Percentiles rank a stretch among this genome's conserved stretches.
phyloP scores from a whole-genome alignment of 352 stramenopile genomes.

The Salisapilia sapeloensis region DNA sequence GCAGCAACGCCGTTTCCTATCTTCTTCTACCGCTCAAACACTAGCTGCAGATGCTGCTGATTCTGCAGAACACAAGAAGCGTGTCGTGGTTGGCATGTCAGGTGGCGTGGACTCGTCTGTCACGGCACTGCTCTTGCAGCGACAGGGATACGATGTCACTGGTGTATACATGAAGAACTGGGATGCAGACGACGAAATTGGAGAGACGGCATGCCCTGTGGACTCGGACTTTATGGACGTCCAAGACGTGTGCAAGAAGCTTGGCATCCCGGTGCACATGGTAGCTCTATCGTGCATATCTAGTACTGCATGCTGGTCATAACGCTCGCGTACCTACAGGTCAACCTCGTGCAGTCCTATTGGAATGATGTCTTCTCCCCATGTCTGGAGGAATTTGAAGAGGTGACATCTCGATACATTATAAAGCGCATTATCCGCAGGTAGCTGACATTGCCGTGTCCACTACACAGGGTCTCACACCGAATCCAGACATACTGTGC shows the following conservation, averaged over 20 bases:
- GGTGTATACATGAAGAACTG: constrained; percentile 99
- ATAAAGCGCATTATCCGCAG: background rate
- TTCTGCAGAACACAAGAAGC: constrained; percentile 14
- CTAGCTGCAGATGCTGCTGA: constrained; percentile 2
- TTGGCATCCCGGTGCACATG: constrained; percentile 82
- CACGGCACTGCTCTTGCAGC: constrained; percentile 80
- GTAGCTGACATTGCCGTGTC: background rate
- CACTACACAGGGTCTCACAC: constrained; percentile 45
- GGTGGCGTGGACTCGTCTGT: constrained; percentile 98
- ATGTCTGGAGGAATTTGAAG: constrained; percentile 83
- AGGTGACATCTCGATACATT: constrained; percentile 7
- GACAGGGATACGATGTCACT: constrained; percentile 83
- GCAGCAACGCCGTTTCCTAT: too few species aligned
- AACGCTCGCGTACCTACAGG: constrained; percentile 7
- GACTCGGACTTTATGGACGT: constrained; percentile 90
- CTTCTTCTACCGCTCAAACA: too few species aligned
- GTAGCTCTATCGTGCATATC: constrained; percentile 12
- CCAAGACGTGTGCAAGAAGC: constrained; percentile 78
- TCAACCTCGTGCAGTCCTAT: constrained; percentile 90
- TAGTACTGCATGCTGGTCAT: background rate
- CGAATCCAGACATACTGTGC: constrained; percentile 92
- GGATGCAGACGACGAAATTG: constrained; percentile 89
- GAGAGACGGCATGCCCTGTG: constrained; percentile 55
- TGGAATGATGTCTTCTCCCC: constrained; percentile 96
- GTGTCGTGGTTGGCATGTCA: constrained; percentile 94